Conservation (phyloP, 2,329 filamentous ascomycete genomes). For the Exophiala alcalophila region DNA sequence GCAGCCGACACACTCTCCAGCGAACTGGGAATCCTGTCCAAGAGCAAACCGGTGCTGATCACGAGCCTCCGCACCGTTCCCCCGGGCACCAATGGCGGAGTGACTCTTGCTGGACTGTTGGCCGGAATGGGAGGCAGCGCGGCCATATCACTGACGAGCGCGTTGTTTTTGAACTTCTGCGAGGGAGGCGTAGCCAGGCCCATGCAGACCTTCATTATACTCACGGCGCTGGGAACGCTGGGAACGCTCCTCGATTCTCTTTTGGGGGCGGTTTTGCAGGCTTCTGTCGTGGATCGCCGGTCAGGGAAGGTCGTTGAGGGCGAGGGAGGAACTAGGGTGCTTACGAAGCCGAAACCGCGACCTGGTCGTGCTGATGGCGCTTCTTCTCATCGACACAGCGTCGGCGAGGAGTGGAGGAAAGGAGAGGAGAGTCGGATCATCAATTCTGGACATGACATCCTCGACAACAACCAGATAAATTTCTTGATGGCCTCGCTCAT, state of each 20-base stretch:
- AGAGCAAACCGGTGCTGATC: constrained; percentile 73
- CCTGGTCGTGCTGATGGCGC: too few relatives aligned
- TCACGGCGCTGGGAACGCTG: constrained; percentile 70
- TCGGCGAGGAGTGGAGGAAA: constrained; percentile 30
- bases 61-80: constrained; percentile 80
- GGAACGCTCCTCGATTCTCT: constrained; percentile 86
- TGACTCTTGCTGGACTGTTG: constrained; percentile 69
- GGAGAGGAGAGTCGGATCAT: constrained; percentile 58
- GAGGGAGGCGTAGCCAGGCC: constrained; percentile 39
- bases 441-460: constrained; percentile 66
- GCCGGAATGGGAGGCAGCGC: constrained; percentile 73
- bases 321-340: constrained; percentile 63
- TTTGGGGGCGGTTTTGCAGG: constrained; percentile 79
- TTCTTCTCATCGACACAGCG: constrained; percentile 5
- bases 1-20: constrained; percentile 92
- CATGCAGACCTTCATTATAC: constrained; percentile 45
- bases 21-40: constrained; percentile 87
- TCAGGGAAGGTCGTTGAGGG: constrained; percentile 89
- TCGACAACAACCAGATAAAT: constrained; percentile 97
- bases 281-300: constrained; percentile 77
- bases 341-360: constrained; percentile 20
- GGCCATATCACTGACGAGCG: constrained; percentile 64
- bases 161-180: constrained; percentile 57
- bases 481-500: constrained; percentile 82
- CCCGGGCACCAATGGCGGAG: constrained; percentile 88